Conservation (phyloP, 2,329 filamentous ascomycete genomes). For the Albifimbria verrucaria region DNA sequence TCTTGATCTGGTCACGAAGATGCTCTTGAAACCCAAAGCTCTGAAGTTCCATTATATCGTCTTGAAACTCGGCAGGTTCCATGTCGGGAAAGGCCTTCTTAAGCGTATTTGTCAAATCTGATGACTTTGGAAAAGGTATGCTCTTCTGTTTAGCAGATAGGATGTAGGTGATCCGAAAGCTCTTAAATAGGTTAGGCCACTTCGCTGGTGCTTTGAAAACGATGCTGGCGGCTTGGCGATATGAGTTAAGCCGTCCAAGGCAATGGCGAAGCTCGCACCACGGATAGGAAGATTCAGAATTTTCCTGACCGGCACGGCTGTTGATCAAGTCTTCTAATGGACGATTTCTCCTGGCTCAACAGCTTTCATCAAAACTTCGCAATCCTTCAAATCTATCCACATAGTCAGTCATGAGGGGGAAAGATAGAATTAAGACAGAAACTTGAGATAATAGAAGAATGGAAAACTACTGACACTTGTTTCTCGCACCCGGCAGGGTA, state of each 20-base stretch:
- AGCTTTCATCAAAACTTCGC: conserved; percentile 14
- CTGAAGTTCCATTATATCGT: conserved; percentile 12
- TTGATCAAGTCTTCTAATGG: conserved; percentile 4
- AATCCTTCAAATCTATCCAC: conserved; percentile 10
- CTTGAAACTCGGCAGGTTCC: not conserved
- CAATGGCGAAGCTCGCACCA: conserved; percentile 21
- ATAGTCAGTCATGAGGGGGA: not conserved
- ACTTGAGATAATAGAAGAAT: not conserved
- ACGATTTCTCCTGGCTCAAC: conserved; percentile 1
- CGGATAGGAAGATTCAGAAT: conserved; percentile 3
- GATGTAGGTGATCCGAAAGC: conserved; percentile 19
- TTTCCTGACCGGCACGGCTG: conserved; percentile 2
- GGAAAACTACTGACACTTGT: not conserved
- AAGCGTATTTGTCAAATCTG: conserved; percentile 4
- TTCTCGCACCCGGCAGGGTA: not conserved
- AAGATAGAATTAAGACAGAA: not conserved
- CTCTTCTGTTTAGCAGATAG: conserved; percentile 13
- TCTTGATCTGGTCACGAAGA: conserved; percentile 9
- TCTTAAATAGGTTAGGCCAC: conserved; percentile 22
- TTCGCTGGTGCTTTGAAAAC: conserved; percentile 6
- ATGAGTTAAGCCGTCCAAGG: conserved; percentile 20
- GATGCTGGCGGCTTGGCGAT: conserved; percentile 13
- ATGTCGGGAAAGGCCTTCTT: conserved; percentile 1
- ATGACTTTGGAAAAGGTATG: not conserved
- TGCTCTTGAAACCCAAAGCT: conserved; percentile 11